Evolutionary conservation across 106 monocot species (phyloP), one percentile per base, ranked within the genome.

Genomic region (Dendrobium catenatum): DNA sequence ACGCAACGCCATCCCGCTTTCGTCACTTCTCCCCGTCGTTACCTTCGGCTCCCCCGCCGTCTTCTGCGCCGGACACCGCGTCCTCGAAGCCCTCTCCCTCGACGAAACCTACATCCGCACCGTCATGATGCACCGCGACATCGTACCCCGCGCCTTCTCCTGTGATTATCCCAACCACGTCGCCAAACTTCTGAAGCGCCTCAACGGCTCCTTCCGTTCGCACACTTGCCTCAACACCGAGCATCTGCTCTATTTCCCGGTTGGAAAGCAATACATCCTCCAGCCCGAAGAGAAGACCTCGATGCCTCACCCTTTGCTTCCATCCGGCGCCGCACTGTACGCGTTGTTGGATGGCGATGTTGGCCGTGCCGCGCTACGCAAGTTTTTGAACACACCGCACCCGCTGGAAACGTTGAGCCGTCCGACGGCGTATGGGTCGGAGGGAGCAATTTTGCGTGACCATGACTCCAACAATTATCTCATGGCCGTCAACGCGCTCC

Each of bases 111-210:
- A 88, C 67, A 81, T 96, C 1, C 79, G 55, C 41, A 85, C 91
- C 1, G 90, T 96, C 18, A 84, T 92, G 84, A 90, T 96, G 96
- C 96, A 96, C 67, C 77, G 96, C 16, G 96, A 96, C 48, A 96
- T 96, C 78, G 96, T 96, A 1, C 96, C 96, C 9, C 76, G 96
- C 46, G 96, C 96, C 2, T 96, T 96, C 88, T 93, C 96, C 16
- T 96, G 96, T 84, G 83, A 44, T 77, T 96, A 92, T 59, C 94
- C 96, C 0, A 77, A 83, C 48, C 93, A 94, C 46, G 87, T 90
- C 13, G 87, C 90, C 17, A 82, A 83, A 31, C 49, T 96, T 16
- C 91, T 96, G 66, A 92, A 86, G 80, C 87, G 92, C 3, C 85
- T 96, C 46, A 94, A 89, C 80, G 77, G 85, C 19, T 40, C 84